Evolutionary conservation across 768 basidiomycete species (phyloP).

Genomic region (Trametes maxima): DNA sequence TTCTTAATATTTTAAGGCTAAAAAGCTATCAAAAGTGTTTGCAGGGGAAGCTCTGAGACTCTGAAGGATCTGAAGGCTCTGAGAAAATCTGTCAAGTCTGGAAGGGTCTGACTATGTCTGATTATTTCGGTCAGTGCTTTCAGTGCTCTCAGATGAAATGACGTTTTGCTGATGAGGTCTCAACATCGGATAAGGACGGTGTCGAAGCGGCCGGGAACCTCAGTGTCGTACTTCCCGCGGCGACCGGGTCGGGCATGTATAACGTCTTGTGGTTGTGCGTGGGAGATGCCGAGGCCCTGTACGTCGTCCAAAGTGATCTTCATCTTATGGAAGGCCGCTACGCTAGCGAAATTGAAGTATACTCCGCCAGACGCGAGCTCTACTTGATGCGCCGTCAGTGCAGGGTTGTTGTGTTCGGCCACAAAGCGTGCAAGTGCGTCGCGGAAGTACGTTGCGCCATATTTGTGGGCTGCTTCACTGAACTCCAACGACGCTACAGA

Average conservation of each 20-base stretch:
- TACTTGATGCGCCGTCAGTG: background rate
- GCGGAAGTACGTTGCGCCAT: slow-evolving; percentile 1
- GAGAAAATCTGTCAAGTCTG: too few species aligned
- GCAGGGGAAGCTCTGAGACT: too few species aligned
- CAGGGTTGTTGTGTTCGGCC: background rate
- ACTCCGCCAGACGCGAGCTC: background rate
- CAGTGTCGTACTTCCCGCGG: background rate
- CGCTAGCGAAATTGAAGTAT: background rate
- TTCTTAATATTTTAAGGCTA: too few species aligned
- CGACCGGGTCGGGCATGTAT: background rate
- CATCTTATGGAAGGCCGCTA: background rate
- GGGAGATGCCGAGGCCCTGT: background rate
- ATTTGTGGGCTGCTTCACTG: background rate
- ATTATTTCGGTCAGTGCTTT: too few species aligned
- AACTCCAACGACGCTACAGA: background rate
- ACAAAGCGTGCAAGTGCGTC: slow-evolving; percentile 15
- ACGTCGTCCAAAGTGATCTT: background rate
- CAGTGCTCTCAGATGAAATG: too few species aligned
- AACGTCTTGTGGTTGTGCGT: background rate
- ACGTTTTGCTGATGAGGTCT: too few species aligned
- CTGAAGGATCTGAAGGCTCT: too few species aligned
- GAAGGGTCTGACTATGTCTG: too few species aligned
- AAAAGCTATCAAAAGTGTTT: too few species aligned
- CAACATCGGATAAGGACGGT: background rate
- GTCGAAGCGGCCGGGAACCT: background rate